A percentile compares a stretch with the other conserved stretches of the same genome.
phyloP scores from a whole-genome alignment of 164 flowering plant genomes.

The Magnolia officinalis region DNA sequence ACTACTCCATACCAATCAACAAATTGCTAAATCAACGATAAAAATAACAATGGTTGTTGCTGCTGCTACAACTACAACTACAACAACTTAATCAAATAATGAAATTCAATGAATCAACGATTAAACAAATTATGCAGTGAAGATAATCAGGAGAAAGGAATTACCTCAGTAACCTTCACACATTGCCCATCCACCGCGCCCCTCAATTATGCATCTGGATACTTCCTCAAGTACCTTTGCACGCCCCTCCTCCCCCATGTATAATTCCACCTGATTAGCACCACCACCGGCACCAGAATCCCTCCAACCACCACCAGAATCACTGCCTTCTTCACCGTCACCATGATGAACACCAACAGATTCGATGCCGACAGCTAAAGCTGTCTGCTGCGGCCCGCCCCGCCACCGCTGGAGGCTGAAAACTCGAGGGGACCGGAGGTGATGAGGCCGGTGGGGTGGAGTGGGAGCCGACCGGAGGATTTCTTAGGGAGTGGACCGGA shows the following conservation, averaged over 20 bases:
- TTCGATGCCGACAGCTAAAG: slow-evolving; percentile 23
- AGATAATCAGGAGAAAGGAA: neutral
- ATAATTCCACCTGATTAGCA: no score
- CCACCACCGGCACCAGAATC: no score
- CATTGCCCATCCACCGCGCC: slow-evolving; percentile 90
- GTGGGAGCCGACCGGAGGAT: slow-evolving; percentile 25
- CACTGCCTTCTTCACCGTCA: slow-evolving; percentile 34
- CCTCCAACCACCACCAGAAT: slow-evolving; percentile 42
- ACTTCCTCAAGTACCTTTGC: slow-evolving; percentile 51
- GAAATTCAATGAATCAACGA: no score
- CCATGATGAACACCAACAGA: slow-evolving; percentile 66
- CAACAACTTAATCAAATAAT: no score
- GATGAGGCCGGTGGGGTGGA: slow-evolving; percentile 38
- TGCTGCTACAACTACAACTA: no score
- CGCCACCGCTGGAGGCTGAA: slow-evolving; percentile 2
- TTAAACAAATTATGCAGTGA: no score
- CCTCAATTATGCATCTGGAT: slow-evolving; percentile 86
- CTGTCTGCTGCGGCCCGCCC: slow-evolving; percentile 20
- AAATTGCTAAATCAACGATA: no score
- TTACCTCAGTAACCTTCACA: slow-evolving; percentile 23
- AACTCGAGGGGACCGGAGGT: slow-evolving; percentile 37
- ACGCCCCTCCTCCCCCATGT: slow-evolving; percentile 44
- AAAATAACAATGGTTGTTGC: no score
- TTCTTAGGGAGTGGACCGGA: slow-evolving; percentile 36
- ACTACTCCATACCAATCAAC: no score